Evolutionary conservation across 371 early-diverging fungal genomes (phyloP), one percentile per base, ranked within the genome.

Genomic region (Chytridiales sp.): DNA sequence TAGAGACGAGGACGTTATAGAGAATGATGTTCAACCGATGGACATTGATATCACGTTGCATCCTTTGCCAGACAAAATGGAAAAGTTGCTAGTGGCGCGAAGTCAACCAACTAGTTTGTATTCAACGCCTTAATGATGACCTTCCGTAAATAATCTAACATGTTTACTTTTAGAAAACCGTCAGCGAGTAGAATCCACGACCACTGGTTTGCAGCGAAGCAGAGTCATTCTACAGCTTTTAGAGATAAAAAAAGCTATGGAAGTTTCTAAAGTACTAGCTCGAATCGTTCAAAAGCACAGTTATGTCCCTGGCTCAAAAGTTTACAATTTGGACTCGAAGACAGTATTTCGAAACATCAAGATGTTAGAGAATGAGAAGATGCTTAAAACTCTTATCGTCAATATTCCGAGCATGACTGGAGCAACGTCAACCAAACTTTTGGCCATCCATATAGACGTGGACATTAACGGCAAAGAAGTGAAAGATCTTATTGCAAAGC

Each of bases 401-500:
- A 43, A 44, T 22, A 21, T 68, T 21, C 66, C 63, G 29, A 44
- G 53, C 26, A 27, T 74, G 26, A 69, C 54, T 34, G 70, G 70
- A 3, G 17, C 15, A 3, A 11, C 41, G 4, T 13, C 31, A 4
- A 32, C 49, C 24, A 59, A 50, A 44, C 41, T 51, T n/a, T 31
- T 74, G 1, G 35, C 70, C 2, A 47, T 74, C 2, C 58, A 68
- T 41, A 6, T 36, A 19, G 48, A 49, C n/a, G 40, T 69, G 5
- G 22, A 57, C 9, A 24, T 49, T 11, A 34, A 47, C 5, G 61
- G 48, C 17, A 42, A 13, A 1, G 46, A 51, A 9, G 70, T 74
- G 1, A 13, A 57, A n/a, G 44, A 52, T 0, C 68, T 53, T 56
- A 56, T 66, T 26, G 57, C 49, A 13, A 56, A 47, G 49, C 32